A percentile compares a stretch with the other conserved stretches of the same genome.
Conservation (phyloP, 129 eudicot species). For the Artemisia tridentata region DNA sequence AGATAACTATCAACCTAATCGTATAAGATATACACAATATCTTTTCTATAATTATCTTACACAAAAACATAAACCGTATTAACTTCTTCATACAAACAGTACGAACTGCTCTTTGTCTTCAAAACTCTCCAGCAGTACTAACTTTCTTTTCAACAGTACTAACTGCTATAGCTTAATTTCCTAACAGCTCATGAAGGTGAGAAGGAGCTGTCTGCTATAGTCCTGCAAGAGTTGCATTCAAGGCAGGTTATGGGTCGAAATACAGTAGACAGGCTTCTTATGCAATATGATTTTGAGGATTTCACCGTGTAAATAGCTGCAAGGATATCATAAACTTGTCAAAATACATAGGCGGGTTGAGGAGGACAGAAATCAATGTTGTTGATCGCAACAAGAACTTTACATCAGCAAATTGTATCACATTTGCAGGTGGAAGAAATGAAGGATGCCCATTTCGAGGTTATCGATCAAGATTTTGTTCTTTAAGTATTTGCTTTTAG, state of each 20-base stretch:
- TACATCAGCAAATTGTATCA: slow-evolving; percentile 6
- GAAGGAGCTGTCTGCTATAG: slow-evolving; percentile 59
- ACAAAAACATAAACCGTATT: too few relatives aligned
- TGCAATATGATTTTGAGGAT: slow-evolving; percentile 74
- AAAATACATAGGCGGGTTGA: slow-evolving; percentile 3
- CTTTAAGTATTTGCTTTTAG: slow-evolving; percentile 26
- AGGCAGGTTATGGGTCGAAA: slow-evolving; percentile 50
- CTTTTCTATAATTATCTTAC: too few relatives aligned
- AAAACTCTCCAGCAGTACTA: too few relatives aligned
- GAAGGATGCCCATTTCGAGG: slow-evolving; percentile 20
- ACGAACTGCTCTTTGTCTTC: too few relatives aligned
- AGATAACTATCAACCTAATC: too few relatives aligned
- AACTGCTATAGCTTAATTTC: too few relatives aligned
- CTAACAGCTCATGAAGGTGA: slow-evolving; percentile 59
- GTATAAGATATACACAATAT: too few relatives aligned
- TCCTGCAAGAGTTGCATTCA: slow-evolving; percentile 54
- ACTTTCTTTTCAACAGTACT: too few relatives aligned
- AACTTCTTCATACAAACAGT: too few relatives aligned
- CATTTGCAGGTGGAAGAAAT: slow-evolving; percentile 19
- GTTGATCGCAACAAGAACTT: slow-evolving; percentile 10
- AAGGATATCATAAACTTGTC: not conserved
- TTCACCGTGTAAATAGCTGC: slow-evolving; percentile 28
- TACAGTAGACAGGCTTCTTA: slow-evolving; percentile 65
- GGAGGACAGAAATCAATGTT: slow-evolving; percentile 13
- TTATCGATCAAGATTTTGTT: slow-evolving; percentile 19